Percentiles rank a stretch among this genome's conserved stretches.
Conservation (phyloP, 768 basidiomycete species). For the Tulasnella sp. region DNA sequence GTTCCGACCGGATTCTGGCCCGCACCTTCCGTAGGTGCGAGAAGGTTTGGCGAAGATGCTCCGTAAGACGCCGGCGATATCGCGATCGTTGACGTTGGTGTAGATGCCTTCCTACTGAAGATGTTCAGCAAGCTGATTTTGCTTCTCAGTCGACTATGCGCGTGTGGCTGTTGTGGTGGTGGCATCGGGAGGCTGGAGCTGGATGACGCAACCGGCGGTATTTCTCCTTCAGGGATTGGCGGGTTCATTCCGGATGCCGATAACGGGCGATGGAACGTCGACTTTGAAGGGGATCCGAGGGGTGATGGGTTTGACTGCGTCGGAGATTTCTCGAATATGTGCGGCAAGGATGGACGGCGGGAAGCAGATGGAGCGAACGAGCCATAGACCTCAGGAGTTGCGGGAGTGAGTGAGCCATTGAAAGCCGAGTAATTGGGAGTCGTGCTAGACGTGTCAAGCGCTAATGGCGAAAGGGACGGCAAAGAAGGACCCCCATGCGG, state of each 20-base stretch:
- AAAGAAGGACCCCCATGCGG: conserved; percentile 22
- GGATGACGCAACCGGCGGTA: background rate
- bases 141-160: conserved; percentile 14
- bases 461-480: conserved; percentile 21
- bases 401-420: conserved; percentile 22
- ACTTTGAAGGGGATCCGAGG: conserved; percentile 25
- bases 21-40: conserved; percentile 1
- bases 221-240: too few species aligned
- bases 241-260: conserved; percentile 42
- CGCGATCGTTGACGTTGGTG: background rate
- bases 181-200: conserved; percentile 4
- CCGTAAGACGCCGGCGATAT: background rate
- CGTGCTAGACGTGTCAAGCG: background rate
- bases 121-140: conserved; percentile 21
- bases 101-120: conserved; percentile 16
- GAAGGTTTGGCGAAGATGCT: conserved; percentile 12
- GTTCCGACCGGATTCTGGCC: background rate
- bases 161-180: background rate
- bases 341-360: conserved; percentile 62
- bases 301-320: conserved; percentile 23
- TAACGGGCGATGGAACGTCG: conserved; percentile 41
- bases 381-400: conserved; percentile 23
- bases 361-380: conserved; percentile 26
- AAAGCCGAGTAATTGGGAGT: conserved; percentile 27
- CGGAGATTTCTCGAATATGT: conserved; percentile 33